Evolutionary conservation across 768 basidiomycete species (phyloP).

Genomic region (Russula abietina): DNA sequence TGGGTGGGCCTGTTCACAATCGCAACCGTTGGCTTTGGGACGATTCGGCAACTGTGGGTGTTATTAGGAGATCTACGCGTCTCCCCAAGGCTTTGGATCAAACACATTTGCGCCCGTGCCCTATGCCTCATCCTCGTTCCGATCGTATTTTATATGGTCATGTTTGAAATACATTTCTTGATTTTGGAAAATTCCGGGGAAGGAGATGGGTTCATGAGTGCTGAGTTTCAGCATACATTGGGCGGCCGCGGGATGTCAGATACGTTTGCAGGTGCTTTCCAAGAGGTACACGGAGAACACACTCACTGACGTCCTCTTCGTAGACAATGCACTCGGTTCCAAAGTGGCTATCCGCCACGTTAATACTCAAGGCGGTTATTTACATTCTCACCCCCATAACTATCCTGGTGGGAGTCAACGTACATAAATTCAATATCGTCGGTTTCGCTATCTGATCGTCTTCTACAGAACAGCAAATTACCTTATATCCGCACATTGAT

Average conservation of each 20-base stretch:
- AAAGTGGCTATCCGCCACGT: slow-evolving; percentile 78
- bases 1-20: slow-evolving; percentile 99
- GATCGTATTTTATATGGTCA: slow-evolving; percentile 85
- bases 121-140: slow-evolving; percentile 86
- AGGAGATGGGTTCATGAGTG: slow-evolving; percentile 99
- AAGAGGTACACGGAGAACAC: background rate
- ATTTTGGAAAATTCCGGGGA: slow-evolving; percentile 88
- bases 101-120: slow-evolving; percentile 85
- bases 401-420: slow-evolving; percentile 91
- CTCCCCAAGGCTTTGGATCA: slow-evolving; percentile 63
- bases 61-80: slow-evolving; percentile 84
- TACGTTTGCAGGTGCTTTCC: slow-evolving; percentile 71
- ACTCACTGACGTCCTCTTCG: background rate
- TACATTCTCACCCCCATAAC: slow-evolving; percentile 88
- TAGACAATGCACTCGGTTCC: slow-evolving; percentile 85
- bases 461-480: slow-evolving; percentile 87
- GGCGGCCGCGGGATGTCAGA: slow-evolving; percentile 86
- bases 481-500: slow-evolving; percentile 98
- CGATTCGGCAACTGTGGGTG: slow-evolving; percentile 80
- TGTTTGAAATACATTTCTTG: slow-evolving; percentile 94
- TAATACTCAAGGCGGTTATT: slow-evolving; percentile 97
- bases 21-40: slow-evolving; percentile 84
- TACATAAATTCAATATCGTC: slow-evolving; percentile 36
- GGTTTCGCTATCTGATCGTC: background rate
- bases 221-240: slow-evolving; percentile 95